Evolutionary conservation across 2,329 filamentous ascomycete species (phyloP), one percentile per base, ranked within the genome.

Genomic region (Aaosphaeria pasadenensis): DNA sequence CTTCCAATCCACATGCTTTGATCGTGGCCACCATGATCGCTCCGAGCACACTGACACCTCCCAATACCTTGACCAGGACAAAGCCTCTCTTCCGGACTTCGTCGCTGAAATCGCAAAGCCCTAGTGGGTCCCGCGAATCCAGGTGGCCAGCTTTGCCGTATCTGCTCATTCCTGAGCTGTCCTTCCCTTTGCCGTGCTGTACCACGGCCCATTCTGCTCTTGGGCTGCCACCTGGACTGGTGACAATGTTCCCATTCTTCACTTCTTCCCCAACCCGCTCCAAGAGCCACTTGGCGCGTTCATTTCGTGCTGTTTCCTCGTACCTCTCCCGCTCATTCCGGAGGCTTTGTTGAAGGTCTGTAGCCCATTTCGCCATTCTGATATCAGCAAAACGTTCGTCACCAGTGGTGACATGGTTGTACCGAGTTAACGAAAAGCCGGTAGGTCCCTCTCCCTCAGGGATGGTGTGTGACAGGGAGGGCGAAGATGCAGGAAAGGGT

Each of bases 351-450:
- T 95, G 89, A 0, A 95, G 76, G 58, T 94, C 88, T 6, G 84
- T 80, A 0, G 90, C 89, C 90, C 90, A 95, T 62, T 87, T 88
- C 1, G 86, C 87, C 13, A 95, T 77, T 5, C 86, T 79, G n/a
- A 92, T 77, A 54, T 86, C 83, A 9, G 83, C 82, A 39, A 85
- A 71, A 5, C 74, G 76, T 56, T 86, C 82, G 60, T 86, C 82
- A 13, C 77, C 74, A 49, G 81, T 78, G 13, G 51, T 42, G 61
- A 83, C 75, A 11, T 54, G 56, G 36, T 79, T 74, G 46, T 87
- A 75, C 47, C 83, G 76, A 6, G 67, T 57, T 5, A 70, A 52
- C 3, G 66, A 67, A 49, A 74, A 73, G 30, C 67, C 63, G 5
- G 58, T 54, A 1, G 63, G 57, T n/a, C 59, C 52, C 5, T 65